These are phyloP conservation scores for Rhodotorula glutinis DNA, from an alignment of 1,284 basidiomycete genomes.

Conservation along the genomic window DNA sequence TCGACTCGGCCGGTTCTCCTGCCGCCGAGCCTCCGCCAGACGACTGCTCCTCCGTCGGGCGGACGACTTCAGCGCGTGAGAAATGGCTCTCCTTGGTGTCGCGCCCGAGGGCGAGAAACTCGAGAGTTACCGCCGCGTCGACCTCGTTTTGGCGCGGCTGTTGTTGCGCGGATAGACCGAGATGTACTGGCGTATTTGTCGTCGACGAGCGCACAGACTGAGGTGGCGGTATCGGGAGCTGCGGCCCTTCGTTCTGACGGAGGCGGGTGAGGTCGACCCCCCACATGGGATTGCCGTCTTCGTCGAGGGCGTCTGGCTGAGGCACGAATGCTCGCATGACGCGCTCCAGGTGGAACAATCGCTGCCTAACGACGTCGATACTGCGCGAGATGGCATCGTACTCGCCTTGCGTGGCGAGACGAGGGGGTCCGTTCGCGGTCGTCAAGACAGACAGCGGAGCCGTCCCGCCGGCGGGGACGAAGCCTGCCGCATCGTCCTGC, in stretches of 20 bases:
- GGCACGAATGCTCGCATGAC: constrained; percentile 27
- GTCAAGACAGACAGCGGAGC: background rate
- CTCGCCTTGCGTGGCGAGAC: constrained; percentile 19
- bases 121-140: constrained; percentile 35
- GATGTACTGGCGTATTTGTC: background rate
- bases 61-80: constrained; percentile 25
- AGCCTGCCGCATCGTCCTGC: constrained; percentile 6
- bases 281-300: constrained; percentile 14
- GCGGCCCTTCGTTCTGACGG: background rate
- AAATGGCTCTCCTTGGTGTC: constrained; percentile 36
- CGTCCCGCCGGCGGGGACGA: background rate
- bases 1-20: background rate
- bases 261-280: constrained; percentile 17
- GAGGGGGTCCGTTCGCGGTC: background rate
- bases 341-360: constrained; percentile 29
- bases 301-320: constrained; percentile 9
- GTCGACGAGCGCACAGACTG: background rate
- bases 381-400: constrained; percentile 26
- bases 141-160: constrained; percentile 28
- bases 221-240: background rate
- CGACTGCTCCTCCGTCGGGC: constrained; percentile 4
- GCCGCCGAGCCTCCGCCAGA: background rate
- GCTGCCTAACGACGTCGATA: constrained; percentile 24
- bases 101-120: constrained; percentile 38
- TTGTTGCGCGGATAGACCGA: background rate